These are phyloP conservation scores for Venturia carpophila DNA, from an alignment of 2,329 filamentous ascomycete species.

Conservation along the genomic window DNA sequence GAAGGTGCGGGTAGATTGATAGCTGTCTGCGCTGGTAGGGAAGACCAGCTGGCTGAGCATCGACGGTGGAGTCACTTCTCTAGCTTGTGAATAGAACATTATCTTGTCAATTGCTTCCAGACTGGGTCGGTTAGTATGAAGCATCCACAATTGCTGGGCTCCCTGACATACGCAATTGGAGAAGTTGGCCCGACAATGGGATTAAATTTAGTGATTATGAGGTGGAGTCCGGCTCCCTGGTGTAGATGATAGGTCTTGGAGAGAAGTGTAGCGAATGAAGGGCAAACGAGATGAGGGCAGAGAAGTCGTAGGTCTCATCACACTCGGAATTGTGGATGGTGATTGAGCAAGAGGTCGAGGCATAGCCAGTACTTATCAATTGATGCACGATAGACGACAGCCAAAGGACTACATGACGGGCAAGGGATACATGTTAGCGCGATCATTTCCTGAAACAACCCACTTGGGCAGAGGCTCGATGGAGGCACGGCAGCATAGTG, in stretches of 20 bases:
- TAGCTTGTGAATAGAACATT: constrained; percentile 32
- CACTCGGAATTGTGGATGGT: constrained; percentile 26
- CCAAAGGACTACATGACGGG: constrained; percentile 8
- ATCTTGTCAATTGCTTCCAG: constrained; percentile 22
- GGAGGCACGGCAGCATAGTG: neutral
- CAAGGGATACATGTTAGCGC: constrained; percentile 5
- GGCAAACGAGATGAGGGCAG: constrained; percentile 26
- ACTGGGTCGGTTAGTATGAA: constrained; percentile 31
- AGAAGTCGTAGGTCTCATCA: constrained; percentile 34
- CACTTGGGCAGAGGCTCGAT: neutral
- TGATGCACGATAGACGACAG: constrained; percentile 6
- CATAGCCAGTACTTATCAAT: constrained; percentile 16
- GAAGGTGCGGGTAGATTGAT: constrained; percentile 7
- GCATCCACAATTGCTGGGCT: constrained; percentile 21
- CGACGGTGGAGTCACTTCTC: constrained; percentile 39
- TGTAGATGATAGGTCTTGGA: constrained; percentile 23
- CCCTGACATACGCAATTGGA: constrained; percentile 27
- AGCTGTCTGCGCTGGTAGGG: constrained; percentile 32
- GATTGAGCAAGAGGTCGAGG: constrained; percentile 19
- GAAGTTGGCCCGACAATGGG: constrained; percentile 21
- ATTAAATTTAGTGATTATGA: constrained; percentile 34
- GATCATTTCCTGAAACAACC: constrained; percentile 12
- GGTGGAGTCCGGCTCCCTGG: constrained; percentile 39
- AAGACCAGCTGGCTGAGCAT: constrained; percentile 30
- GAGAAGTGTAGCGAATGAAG: constrained; percentile 30